Evolutionary conservation across 306 rosid species (phyloP).

Genomic region (Fagus sylvatica): DNA sequence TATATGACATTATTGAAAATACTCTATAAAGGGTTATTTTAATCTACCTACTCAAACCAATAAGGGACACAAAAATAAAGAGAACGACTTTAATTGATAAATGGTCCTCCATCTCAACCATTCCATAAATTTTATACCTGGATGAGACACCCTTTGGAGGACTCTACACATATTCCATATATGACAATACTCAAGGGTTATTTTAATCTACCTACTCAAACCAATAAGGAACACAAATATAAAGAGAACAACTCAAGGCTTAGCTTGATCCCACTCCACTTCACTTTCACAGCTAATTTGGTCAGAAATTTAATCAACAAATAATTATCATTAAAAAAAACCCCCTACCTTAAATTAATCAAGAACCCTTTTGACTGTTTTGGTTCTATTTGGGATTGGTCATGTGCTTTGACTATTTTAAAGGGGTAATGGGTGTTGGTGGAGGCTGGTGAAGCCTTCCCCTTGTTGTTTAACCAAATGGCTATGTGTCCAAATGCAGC

Average conservation of each 20-base stretch:
- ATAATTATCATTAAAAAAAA: conserved; percentile 19
- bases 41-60: conserved; percentile 29
- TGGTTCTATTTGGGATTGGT: conserved; percentile 15
- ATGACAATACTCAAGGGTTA: background rate
- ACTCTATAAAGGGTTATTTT: background rate
- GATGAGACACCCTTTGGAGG: background rate
- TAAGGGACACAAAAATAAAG: conserved; percentile 9
- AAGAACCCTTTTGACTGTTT: conserved; percentile 37
- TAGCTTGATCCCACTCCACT: conserved; percentile 42
- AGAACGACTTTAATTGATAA: no score
- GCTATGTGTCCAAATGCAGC: conserved; percentile 37
- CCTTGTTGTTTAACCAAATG: conserved; percentile 40
- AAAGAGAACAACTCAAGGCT: conserved; percentile 11
- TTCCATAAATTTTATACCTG: background rate
- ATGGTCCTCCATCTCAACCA: no score
- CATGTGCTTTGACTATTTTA: background rate
- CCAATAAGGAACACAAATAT: conserved; percentile 16
- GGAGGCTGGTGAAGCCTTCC: conserved; percentile 29
- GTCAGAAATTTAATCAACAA: conserved; percentile 26
- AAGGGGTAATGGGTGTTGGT: conserved; percentile 44
- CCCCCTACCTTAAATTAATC: conserved; percentile 12
- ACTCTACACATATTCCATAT: background rate
- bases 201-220: conserved; percentile 23
- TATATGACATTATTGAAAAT: background rate
- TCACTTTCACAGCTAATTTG: conserved; percentile 30